Evolutionary conservation across 352 stramenopile genomes (phyloP).

Genomic region (Plasmopara halstedii): DNA sequence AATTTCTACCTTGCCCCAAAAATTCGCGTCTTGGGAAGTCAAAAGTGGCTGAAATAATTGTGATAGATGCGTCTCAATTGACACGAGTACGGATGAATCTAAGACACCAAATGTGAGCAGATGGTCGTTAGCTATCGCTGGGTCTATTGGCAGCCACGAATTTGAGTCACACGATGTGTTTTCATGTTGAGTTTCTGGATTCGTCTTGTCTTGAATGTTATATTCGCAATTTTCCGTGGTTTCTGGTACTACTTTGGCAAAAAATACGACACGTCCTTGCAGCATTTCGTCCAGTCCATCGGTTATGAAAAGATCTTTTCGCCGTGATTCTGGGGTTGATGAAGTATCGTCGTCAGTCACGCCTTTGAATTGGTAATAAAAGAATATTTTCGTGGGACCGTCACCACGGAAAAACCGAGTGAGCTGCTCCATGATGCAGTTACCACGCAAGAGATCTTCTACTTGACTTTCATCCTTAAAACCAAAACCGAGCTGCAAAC

Average conservation of each 20-base stretch:
- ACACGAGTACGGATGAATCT: constrained; percentile 57
- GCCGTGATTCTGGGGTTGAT: constrained; percentile 11
- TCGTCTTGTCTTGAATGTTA: background rate
- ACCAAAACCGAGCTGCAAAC: constrained; percentile 60
- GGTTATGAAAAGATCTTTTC: constrained; percentile 73
- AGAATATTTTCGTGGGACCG: constrained; percentile 66
- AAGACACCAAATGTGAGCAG: constrained; percentile 63
- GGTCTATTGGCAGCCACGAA: constrained; percentile 31
- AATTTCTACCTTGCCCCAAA: constrained; percentile 60
- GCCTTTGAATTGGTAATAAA: constrained; percentile 57
- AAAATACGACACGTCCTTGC: constrained; percentile 57
- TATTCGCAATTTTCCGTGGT: background rate
- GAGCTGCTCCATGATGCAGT: constrained; percentile 74
- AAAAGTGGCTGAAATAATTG: constrained; percentile 68
- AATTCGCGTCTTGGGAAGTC: constrained; percentile 19
- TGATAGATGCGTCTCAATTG: constrained; percentile 61
- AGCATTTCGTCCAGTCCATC: constrained; percentile 71
- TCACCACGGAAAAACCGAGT: constrained; percentile 60
- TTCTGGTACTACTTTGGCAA: constrained; percentile 49
- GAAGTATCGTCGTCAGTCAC: constrained; percentile 1
- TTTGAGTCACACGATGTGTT: constrained; percentile 12
- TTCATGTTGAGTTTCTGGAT: constrained; percentile 19
- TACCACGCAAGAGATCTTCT: constrained; percentile 71
- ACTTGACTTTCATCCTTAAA: constrained; percentile 70
- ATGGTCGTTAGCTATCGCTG: constrained; percentile 62